These are phyloP conservation scores for Mediolabrus comicus DNA, from an alignment of 108 stramenopile genomes.

Conservation along the genomic window DNA sequence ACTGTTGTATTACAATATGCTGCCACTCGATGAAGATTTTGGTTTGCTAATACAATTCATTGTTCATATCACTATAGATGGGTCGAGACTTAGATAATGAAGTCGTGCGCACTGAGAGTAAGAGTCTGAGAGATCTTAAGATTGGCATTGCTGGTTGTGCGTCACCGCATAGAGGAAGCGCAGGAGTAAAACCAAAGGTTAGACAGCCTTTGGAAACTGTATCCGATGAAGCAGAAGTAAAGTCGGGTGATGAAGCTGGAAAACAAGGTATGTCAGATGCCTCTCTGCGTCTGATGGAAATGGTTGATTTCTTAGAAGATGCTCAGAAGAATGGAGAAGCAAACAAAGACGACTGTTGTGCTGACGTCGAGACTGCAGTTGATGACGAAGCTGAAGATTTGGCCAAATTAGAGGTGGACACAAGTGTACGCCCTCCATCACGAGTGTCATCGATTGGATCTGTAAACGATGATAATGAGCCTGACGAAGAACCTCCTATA, in stretches of 20 bases:
- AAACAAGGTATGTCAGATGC: background rate
- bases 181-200: background rate
- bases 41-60: background rate
- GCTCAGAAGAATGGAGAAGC: background rate
- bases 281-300: background rate
- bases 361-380: background rate
- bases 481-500: background rate
- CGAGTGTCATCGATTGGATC: background rate
- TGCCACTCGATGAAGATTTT: background rate
- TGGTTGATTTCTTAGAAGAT: background rate
- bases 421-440: background rate
- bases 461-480: background rate
- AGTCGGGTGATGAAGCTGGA: background rate
- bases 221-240: background rate
- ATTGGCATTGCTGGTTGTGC: slow-evolving; percentile 33
- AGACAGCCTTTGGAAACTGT: background rate
- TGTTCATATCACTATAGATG: slow-evolving; percentile 7
- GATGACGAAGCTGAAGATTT: background rate
- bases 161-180: background rate
- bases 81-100: slow-evolving; percentile 29
- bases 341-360: background rate
- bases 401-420: background rate
- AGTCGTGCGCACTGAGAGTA: slow-evolving; percentile 21
- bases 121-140: slow-evolving; percentile 35
- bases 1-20: background rate